Evolutionary conservation across 2,329 filamentous ascomycete genomes (phyloP).

Genomic region (Sporothrix schenckii): DNA sequence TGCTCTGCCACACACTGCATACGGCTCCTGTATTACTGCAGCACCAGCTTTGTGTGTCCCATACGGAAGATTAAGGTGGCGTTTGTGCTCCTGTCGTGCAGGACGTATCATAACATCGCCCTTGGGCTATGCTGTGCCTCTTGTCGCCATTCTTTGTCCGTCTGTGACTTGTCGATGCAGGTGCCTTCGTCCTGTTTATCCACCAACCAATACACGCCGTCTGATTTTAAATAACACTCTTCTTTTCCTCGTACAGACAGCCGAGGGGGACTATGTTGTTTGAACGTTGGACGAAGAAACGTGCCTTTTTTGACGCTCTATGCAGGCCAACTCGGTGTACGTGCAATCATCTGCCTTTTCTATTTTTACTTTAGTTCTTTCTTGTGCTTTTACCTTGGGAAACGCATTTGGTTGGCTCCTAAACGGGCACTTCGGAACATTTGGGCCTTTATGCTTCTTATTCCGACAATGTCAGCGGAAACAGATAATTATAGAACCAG

Average conservation of each 20-base stretch:
- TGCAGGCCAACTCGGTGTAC: neutral
- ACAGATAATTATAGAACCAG: conserved; percentile 7
- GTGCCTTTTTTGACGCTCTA: neutral
- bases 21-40: neutral
- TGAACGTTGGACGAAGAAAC: conserved; percentile 9
- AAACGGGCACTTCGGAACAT: conserved; percentile 16
- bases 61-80: conserved; percentile 35
- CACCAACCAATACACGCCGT: conserved; percentile 23
- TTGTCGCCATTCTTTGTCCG: neutral
- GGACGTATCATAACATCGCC: conserved; percentile 4
- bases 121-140: neutral
- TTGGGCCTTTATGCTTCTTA: neutral
- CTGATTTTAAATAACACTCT: neutral
- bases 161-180: neutral
- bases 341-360: neutral
- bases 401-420: conserved; percentile 12
- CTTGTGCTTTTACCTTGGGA: neutral
- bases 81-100: conserved; percentile 31
- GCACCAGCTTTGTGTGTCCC: conserved; percentile 17
- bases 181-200: conserved; percentile 13
- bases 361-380: neutral
- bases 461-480: neutral
- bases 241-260: no score
- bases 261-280: conserved; percentile 7
- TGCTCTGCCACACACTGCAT: neutral